Evolutionary conservation across 306 rosid genomes (phyloP).

Genomic region (Fragaria vesca): DNA sequence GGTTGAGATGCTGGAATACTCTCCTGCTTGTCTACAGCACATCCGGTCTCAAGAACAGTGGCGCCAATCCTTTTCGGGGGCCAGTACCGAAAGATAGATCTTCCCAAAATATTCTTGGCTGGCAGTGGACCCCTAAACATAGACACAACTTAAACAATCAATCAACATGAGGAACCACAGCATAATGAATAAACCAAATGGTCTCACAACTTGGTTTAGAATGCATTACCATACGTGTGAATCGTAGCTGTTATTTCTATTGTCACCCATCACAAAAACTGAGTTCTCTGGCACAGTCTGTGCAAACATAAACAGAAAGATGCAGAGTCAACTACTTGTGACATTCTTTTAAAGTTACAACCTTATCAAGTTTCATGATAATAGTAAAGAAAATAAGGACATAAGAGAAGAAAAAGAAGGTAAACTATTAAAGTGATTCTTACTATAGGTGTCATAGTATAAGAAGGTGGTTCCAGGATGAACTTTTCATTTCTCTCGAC

Average conservation of each 20-base stretch:
- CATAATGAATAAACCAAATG: not conserved
- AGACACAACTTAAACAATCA: conserved; percentile 20
- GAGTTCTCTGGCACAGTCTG: conserved; percentile 84
- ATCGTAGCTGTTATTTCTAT: conserved; percentile 96
- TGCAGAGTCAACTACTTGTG: conserved; percentile 12
- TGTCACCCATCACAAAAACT: conserved; percentile 98
- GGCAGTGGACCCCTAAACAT: conserved; percentile 89
- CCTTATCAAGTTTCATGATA: not conserved
- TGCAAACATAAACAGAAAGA: conserved; percentile 29
- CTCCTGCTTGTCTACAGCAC: conserved; percentile 62
- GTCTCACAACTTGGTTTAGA: conserved; percentile 7
- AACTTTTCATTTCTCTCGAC: conserved; percentile 85
- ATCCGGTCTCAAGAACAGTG: conserved; percentile 58
- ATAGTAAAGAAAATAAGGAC: not conserved
- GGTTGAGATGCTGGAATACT: conserved; percentile 38
- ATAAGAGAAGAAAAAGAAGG: not conserved
- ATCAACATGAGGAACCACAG: conserved; percentile 9
- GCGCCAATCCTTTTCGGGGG: conserved; percentile 81
- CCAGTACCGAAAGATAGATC: conserved; percentile 93
- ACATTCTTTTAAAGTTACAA: not conserved
- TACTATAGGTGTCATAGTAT: conserved; percentile 81
- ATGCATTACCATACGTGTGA: conserved; percentile 86
- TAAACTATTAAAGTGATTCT: conserved; percentile 28
- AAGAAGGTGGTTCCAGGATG: conserved; percentile 73
- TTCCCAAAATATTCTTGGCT: conserved; percentile 85